Evolutionary conservation across 805 yeast genomes (phyloP), one percentile per base, ranked within the genome.

Genomic region (Metschnikowia drakensbergensis): DNA sequence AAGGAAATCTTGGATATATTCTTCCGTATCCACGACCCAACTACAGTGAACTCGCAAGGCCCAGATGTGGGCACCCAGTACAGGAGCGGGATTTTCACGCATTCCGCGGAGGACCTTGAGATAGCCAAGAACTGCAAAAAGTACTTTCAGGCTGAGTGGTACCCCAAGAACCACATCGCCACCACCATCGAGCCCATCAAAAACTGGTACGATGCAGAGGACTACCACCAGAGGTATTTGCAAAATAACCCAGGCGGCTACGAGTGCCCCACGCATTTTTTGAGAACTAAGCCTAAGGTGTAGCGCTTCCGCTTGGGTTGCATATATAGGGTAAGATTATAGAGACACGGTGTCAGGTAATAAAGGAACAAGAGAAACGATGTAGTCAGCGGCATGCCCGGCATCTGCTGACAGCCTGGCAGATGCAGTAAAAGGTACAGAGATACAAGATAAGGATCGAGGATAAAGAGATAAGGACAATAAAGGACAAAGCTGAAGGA

Each of bases 21-120:
- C 73, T 91, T 89, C 72, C 76, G 85, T 59, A 88, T 89, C 65
- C 99, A 92, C 65, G 98, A 94, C 67, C 98, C 99, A 42, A 94
- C 98, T 2, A 84, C 90, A 2, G 52, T 76, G 46, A 82, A 91
- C 60, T 62, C 78, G 1, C 98, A 94, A 67, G 99, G 99, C 3
- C 86, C 88, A 17, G 97, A 92, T 61, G 58, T 59, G 6, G 99
- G 99, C 7, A 81, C 92, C 1, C 98, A 94, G 66, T 92, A 92
- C 71, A 79, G 97, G 59, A 83, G 92, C 13, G 96, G 84, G 1
- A 77, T 94, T 8, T 88, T 82, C 67, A 74, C 84, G 6, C 86
- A 82, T 58, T 71, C 70, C 3, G 83, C 75, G 25, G 69, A 64
- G 22, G 87, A 86, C 59, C 57, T 58, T 31, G 55, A 65, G 3